Evolutionary conservation across 2,329 filamentous ascomycete species (phyloP).

Genomic region (Alternaria hordeiaustralica): DNA sequence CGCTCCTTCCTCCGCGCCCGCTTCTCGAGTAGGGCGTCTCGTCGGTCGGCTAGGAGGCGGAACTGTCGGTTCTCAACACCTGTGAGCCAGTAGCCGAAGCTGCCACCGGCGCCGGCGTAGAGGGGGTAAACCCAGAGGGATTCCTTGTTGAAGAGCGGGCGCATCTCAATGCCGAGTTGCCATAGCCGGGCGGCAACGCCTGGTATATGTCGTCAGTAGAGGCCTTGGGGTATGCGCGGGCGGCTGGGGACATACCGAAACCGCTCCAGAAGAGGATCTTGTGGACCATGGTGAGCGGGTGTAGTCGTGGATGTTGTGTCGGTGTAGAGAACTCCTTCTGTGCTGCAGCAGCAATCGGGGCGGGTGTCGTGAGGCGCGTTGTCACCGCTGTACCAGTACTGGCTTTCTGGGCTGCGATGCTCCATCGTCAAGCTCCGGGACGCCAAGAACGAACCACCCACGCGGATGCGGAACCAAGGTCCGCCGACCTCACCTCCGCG

Average conservation of each 20-base stretch:
- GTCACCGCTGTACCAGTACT: slow-evolving; percentile 28
- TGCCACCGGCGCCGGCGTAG: slow-evolving; percentile 83
- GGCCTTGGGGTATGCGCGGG: slow-evolving; percentile 15
- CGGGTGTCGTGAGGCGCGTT: slow-evolving; percentile 30
- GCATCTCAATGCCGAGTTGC: slow-evolving; percentile 99
- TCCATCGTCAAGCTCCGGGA: slow-evolving; percentile 13
- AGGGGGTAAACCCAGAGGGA: slow-evolving; percentile 91
- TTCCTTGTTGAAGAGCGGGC: slow-evolving; percentile 84
- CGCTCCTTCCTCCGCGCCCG: slow-evolving; percentile 76
- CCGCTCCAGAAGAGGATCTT: slow-evolving; percentile 82
- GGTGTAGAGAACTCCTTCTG: slow-evolving; percentile 14
- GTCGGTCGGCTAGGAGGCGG: slow-evolving; percentile 77
- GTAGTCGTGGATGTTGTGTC: slow-evolving; percentile 1
- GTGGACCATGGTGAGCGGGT: slow-evolving; percentile 53
- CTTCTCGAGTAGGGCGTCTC: slow-evolving; percentile 85
- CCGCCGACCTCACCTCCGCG: slow-evolving; percentile 14
- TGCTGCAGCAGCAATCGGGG: slow-evolving; percentile 19
- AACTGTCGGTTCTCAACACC: slow-evolving; percentile 86
- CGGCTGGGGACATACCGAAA: slow-evolving; percentile 74
- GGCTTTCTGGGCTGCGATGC: slow-evolving; percentile 26
- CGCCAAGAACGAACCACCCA: slow-evolving; percentile 22
- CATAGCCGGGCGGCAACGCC: slow-evolving; percentile 91
- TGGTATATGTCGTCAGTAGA: slow-evolving; percentile 51
- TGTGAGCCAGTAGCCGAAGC: slow-evolving; percentile 97
- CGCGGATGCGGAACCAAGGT: slow-evolving; percentile 25